These are phyloP conservation scores for Botrytis fragariae DNA, from an alignment of 2,329 filamentous ascomycete species.

Conservation along the genomic window DNA sequence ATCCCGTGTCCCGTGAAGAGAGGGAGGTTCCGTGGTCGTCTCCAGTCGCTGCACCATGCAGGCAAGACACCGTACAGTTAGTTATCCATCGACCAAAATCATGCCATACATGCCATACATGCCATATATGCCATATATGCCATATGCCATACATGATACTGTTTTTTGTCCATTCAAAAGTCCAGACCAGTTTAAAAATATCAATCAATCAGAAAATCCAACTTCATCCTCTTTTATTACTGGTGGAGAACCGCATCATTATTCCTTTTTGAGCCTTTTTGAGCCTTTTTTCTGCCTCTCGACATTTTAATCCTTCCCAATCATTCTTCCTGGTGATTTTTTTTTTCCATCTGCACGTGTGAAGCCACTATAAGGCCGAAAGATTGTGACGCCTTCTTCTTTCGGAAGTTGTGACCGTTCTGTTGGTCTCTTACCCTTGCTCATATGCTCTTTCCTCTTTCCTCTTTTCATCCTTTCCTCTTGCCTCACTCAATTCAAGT, in stretches of 20 bases:
- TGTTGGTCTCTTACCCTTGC: not conserved
- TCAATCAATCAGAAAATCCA: conserved; percentile 16
- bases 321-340: not conserved
- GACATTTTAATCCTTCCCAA: not conserved
- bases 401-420: conserved; percentile 7
- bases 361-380: conserved; percentile 12
- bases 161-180: not conserved
- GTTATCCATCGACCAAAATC: not conserved
- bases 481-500: not conserved
- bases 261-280: not conserved
- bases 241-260: not conserved
- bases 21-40: not conserved
- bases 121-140: not conserved
- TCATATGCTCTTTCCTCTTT: not conserved
- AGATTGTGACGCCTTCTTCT: not conserved
- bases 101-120: not conserved
- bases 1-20: not conserved
- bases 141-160: not conserved
- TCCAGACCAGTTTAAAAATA: not conserved
- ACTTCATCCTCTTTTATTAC: not conserved
- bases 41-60: not conserved
- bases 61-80: not conserved
- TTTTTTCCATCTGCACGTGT: not conserved
- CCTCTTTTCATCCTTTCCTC: not conserved
- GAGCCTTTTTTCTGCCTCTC: not conserved